Conservation (phyloP, 2,329 filamentous ascomycete genomes). For the Sarocladium oryzae region DNA sequence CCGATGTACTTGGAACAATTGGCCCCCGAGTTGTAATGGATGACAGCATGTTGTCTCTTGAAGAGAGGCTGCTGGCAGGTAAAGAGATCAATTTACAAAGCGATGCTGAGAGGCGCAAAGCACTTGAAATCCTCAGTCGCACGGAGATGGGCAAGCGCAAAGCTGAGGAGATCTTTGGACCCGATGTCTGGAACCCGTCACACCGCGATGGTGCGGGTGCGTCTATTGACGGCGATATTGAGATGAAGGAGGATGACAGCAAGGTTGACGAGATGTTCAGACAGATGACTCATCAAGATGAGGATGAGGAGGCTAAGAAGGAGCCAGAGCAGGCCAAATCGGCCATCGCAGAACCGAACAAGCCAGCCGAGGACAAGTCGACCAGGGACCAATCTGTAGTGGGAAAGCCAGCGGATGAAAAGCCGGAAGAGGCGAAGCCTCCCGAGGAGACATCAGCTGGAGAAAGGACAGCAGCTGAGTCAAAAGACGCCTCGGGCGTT, state of each 20-base stretch:
- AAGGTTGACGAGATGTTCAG: conserved; percentile 51
- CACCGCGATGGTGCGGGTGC: conserved; percentile 12
- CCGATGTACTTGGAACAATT: conserved; percentile 34
- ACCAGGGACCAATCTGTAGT: conserved; percentile 9
- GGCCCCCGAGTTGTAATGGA: conserved; percentile 37
- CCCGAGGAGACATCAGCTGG: not conserved
- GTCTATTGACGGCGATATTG: conserved; percentile 9
- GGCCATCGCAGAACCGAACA: not conserved
- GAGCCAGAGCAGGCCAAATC: conserved; percentile 19
- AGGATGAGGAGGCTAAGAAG: conserved; percentile 38
- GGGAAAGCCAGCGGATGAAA: not conserved
- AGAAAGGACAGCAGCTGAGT: not conserved
- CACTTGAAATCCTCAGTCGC: conserved; percentile 44
- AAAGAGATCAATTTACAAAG: conserved; percentile 37
- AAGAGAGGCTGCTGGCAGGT: conserved; percentile 44
- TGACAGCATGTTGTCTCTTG: conserved; percentile 36
- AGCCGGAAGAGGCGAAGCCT: not conserved
- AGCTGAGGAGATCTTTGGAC: conserved; percentile 45
- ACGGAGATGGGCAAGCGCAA: conserved; percentile 44
- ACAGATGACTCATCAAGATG: conserved; percentile 48
- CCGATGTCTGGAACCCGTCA: conserved; percentile 37
- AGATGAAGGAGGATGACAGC: conserved; percentile 34
- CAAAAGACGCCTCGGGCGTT: not conserved
- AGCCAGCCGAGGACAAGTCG: not conserved
- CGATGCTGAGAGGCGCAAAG: conserved; percentile 41